phyloP scores from a whole-genome alignment of 192 early-diverging fungal genomes.

The Umbelopsis sp. region DNA sequence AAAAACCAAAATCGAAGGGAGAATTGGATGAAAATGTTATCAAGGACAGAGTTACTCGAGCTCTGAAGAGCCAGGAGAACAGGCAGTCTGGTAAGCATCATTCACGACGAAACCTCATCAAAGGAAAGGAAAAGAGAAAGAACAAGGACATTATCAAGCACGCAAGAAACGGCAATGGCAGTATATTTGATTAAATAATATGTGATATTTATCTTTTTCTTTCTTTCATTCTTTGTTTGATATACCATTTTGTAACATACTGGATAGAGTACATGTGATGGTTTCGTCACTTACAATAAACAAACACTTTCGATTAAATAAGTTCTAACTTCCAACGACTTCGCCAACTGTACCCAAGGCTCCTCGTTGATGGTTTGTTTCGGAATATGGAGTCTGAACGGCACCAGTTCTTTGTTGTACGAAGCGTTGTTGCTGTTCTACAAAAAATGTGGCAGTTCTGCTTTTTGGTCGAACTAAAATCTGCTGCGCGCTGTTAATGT shows the following conservation, averaged over 20 bases:
- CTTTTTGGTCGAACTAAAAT: conserved; percentile 57
- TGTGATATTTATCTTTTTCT: neutral
- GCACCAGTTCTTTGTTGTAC: conserved; percentile 12
- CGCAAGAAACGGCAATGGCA: conserved; percentile 29
- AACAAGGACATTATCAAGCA: conserved; percentile 34
- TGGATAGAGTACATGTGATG: conserved; percentile 14
- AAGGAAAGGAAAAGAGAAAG: conserved; percentile 56
- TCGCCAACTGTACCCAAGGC: neutral
- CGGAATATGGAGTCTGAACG: neutral
- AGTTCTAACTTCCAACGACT: neutral
- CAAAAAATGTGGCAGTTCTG: conserved; percentile 59
- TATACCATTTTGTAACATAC: conserved; percentile 20
- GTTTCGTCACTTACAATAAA: neutral
- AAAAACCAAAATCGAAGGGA: conserved; percentile 9
- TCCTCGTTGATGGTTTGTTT: neutral
- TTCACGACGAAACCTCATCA: conserved; percentile 46
- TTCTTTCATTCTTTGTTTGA: conserved; percentile 1
- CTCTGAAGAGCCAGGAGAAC: conserved; percentile 34
- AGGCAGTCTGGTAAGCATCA: conserved; percentile 34
- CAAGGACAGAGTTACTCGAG: conserved; percentile 51
- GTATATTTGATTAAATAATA: conserved; percentile 31
- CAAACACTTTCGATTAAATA: neutral
- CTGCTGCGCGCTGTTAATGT: conserved; percentile 61
- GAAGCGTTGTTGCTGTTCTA: conserved; percentile 58
- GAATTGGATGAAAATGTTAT: conserved; percentile 47